Evolutionary conservation across 306 rosid species (phyloP), one percentile per base, ranked within the genome.

Genomic region (Medicago lupulina): DNA sequence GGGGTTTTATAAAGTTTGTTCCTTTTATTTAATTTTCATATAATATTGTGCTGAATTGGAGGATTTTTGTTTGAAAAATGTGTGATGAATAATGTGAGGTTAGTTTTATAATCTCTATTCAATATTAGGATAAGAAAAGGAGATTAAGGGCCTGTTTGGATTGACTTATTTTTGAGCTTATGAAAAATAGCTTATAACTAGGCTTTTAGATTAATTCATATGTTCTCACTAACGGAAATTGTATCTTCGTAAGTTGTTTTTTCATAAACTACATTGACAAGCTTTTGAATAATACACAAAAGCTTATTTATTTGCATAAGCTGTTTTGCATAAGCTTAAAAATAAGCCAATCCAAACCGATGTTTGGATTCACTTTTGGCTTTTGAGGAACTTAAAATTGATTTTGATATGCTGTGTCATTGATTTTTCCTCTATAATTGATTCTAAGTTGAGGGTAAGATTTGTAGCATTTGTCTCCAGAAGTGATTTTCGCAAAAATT

Each of bases 1-100:
- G 69, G 76, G 76, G 28, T 59, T 50, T 41, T 73, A 0, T 60
- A 14, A 73, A 82, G 70, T 73, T 72, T 9, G 47, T 57, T 74
- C 25, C 71, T 73, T 72, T 41, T 0, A 8, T 63, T 60, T 16
- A 12, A 4, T 65, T 63, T 60, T 16, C 13, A 4, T 65, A 8
- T 40, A 43, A 13, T 72, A 4, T 40, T 31, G 21, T 38, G 70
- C 2, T 62, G 67, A 63, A 74, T 61, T 63, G 36, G 75, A 47
- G 14, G 21, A 8, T 19, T 67, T 64, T 17, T n/a, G 47, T 23
- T 25, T 28, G 10, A 13, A 18, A 14, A 50, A 5, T 57, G 9
- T 58, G 67, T 65, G 50, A 17, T 39, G 50, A 38, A 9, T 65
- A 65, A 65, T 16, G 18, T 60, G 5, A 13, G 66, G 18, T 60